Percentiles rank a stretch among this genome's conserved stretches.
Evolutionary conservation across 208 protist genomes (phyloP).

Genomic region (Leishmania lainsoni): DNA sequence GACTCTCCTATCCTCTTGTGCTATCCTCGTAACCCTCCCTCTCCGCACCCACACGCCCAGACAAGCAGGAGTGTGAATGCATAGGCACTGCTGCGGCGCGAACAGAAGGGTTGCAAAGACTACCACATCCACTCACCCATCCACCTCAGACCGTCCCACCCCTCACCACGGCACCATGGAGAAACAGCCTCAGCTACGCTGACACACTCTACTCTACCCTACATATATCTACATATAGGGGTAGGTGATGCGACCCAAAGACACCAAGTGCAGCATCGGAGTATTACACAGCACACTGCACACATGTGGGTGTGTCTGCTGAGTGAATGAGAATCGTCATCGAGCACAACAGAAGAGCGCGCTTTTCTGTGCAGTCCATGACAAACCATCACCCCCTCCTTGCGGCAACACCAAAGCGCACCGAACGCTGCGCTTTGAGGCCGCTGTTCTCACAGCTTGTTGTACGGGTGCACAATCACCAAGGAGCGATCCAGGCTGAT

Average conservation of each 20-base stretch:
- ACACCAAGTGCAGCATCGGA: not conserved
- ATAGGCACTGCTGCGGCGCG: not conserved
- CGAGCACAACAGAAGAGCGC: not conserved
- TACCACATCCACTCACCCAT: not conserved
- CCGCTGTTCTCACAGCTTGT: not conserved
- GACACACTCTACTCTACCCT: not conserved
- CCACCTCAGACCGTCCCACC: not conserved
- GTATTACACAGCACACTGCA: not conserved
- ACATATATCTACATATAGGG: not conserved
- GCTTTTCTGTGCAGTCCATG: not conserved
- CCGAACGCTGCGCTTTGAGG: not conserved
- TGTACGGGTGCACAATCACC: constrained; percentile 2
- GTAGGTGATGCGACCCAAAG: not conserved
- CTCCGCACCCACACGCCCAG: not conserved
- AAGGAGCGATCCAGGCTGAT: not conserved
- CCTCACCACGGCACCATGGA: not conserved
- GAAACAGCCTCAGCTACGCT: not conserved
- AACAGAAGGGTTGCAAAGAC: not conserved
- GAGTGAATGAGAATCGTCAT: not conserved
- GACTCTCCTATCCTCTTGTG: not conserved
- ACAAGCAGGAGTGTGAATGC: not conserved
- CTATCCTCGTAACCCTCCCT: not conserved
- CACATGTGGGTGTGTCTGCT: not conserved
- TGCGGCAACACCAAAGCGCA: not conserved
- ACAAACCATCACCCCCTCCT: not conserved